Evolutionary conservation across 179 eudicot species (phyloP), one percentile per base, ranked within the genome.

Genomic region (Vitellaria paradoxa): DNA sequence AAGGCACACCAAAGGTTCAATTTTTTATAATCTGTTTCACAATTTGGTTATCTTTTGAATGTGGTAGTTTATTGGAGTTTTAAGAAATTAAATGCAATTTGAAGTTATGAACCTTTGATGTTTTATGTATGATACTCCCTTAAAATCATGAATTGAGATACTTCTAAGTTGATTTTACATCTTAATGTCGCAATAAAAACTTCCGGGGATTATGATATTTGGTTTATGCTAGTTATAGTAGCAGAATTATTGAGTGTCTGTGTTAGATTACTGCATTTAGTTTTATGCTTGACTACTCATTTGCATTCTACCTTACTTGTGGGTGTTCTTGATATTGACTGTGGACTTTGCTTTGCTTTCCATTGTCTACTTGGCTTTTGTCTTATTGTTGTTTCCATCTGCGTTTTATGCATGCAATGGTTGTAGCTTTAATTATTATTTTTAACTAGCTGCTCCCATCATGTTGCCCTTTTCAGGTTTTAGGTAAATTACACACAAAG

Each of bases 381-480:
- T 56, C 0, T 6, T 65, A 9, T 75, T 65, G 49, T 37, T 37
- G 37, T 75, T 50, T 65, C 50, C 65, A 30, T 12, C 20, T 49
- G 10, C 63, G 57, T 15, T 17, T 21, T 46, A 21, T n/a, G n/a
- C n/a, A n/a, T n/a, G n/a, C n/a, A n/a, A n/a, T n/a, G n/a, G n/a
- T n/a, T n/a, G n/a, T n/a, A 47, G 46, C 55, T 49, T 70, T 4
- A 10, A 62, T 49, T 23, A 14, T 67, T 65, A n/a, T 40, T 49
- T 53, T 53, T 73, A 55, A 68, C 73, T 57, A 62, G 45, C 55
- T 74, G 60, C 65, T 67, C 24, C 69, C 50, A 47, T 73, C 74
- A 21, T 62, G 63, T 77, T 77, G 70, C 69, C n/a, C 23, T 70
- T 76, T 82, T 65, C 84, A 76, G 78, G 68, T 80, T 59, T 59